Percentiles rank a stretch among this genome's conserved stretches.
Conservation (phyloP, 1,139 yeast species). For the Suhomyces anneliseae region DNA sequence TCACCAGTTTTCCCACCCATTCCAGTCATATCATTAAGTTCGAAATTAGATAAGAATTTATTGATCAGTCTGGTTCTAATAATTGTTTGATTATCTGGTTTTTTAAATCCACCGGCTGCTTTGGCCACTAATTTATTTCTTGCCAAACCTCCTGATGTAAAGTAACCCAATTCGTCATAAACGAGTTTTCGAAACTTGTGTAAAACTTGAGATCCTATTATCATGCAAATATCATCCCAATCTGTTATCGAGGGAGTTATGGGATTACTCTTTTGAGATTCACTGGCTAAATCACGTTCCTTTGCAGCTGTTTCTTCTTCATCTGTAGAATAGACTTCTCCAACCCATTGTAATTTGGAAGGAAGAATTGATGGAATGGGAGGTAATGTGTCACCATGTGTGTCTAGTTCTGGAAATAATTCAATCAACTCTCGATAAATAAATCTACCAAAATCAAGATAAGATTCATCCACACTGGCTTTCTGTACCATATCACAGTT, state of each 20-base stretch:
- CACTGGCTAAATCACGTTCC: slow-evolving; percentile 12
- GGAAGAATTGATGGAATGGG: slow-evolving; percentile 49
- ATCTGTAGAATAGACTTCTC: slow-evolving; percentile 22
- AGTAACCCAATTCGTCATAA: slow-evolving; percentile 61
- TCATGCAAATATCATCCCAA: slow-evolving; percentile 81
- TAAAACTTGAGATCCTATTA: slow-evolving; percentile 65
- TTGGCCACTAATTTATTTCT: slow-evolving; percentile 78
- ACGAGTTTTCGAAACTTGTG: slow-evolving; percentile 55
- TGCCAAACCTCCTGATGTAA: slow-evolving; percentile 89
- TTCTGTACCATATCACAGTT: slow-evolving; percentile 75
- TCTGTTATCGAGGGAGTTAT: slow-evolving; percentile 39
- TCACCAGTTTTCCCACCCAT: slow-evolving; percentile 90
- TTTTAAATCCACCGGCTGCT: slow-evolving; percentile 80
- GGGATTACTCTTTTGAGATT: slow-evolving; percentile 5
- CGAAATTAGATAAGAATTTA: slow-evolving; percentile 58
- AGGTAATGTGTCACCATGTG: slow-evolving; percentile 42
- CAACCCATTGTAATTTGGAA: slow-evolving; percentile 25
- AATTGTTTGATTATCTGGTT: slow-evolving; percentile 86
- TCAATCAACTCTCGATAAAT: slow-evolving; percentile 26
- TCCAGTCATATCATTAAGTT: slow-evolving; percentile 78
- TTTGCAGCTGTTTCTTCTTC: slow-evolving; percentile 19
- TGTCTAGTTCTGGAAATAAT: slow-evolving; percentile 28
- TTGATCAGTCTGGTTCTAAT: slow-evolving; percentile 51
- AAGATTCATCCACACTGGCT: slow-evolving; percentile 95
- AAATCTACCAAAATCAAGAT: slow-evolving; percentile 69